A percentile compares a stretch with the other conserved stretches of the same genome.
phyloP scores from a whole-genome alignment of 73 alveolate species.

The Tetrahymena malaccensis region DNA sequence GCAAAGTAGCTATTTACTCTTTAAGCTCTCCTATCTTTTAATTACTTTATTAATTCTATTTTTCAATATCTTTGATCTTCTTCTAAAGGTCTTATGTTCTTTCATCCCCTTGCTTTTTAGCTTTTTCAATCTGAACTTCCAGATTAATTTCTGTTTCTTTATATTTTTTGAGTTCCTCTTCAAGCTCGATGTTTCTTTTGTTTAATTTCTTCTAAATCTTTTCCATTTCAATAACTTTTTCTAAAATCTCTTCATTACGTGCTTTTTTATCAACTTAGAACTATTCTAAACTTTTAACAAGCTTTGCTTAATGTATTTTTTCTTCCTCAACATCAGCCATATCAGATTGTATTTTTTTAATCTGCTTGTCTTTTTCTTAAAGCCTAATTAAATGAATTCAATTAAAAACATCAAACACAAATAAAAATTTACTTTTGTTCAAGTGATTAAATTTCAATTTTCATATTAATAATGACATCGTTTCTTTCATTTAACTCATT shows the following conservation, averaged over 20 bases:
- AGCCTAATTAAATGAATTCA: neutral
- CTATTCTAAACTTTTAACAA: neutral
- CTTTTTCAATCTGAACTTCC: neutral
- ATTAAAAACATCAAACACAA: neutral
- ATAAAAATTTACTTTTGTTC: neutral
- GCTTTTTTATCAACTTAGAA: neutral
- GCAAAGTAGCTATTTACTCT: neutral
- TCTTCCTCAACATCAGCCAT: neutral
- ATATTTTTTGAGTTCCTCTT: neutral
- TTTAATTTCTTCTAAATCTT: neutral
- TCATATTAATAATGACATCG: neutral
- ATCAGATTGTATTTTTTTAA: neutral
- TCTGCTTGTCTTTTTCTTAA: neutral
- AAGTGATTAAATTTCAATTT: neutral
- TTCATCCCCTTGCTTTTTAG: neutral
- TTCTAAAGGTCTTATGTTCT: neutral
- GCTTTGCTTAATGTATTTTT: neutral
- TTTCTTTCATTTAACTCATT: neutral
- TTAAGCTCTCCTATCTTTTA: neutral
- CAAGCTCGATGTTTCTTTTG: neutral
- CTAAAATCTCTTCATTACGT: neutral
- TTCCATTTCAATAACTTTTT: neutral
- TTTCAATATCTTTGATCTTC: neutral
- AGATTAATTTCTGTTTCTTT: neutral
- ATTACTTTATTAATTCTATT: neutral